A percentile compares a stretch with the other conserved stretches of the same genome.
Evolutionary conservation across 371 early-diverging fungal species (phyloP).

Genomic region (Mucor plumbeus): DNA sequence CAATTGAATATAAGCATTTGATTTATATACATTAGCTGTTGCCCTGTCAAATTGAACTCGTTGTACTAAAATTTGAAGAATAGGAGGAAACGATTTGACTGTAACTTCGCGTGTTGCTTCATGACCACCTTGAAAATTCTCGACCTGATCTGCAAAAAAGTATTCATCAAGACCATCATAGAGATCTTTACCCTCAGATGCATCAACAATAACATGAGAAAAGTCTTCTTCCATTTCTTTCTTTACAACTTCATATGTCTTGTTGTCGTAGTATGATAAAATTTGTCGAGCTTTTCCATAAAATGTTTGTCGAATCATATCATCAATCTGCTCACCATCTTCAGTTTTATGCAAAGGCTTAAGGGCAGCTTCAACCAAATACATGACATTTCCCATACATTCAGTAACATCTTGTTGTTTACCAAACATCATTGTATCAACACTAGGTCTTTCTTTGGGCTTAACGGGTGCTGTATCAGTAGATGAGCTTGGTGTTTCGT

Average conservation of each 20-base stretch:
- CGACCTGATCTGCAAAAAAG: conserved; percentile 58
- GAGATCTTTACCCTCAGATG: conserved; percentile 58
- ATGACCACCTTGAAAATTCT: conserved; percentile 55
- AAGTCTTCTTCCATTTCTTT: conserved; percentile 67
- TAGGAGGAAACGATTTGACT: conserved; percentile 60
- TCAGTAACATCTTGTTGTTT: conserved; percentile 76
- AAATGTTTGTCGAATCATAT: conserved; percentile 59
- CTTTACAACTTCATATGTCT: conserved; percentile 38
- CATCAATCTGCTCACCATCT: conserved; percentile 44
- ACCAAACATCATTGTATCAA: conserved; percentile 61
- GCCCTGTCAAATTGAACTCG: conserved; percentile 31
- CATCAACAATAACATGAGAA: conserved; percentile 67
- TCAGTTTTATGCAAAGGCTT: conserved; percentile 41
- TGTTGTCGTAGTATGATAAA: conserved; percentile 53
- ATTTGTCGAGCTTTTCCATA: conserved; percentile 70
- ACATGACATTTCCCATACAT: conserved; percentile 77
- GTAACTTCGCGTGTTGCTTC: conserved; percentile 61
- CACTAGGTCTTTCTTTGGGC: conserved; percentile 31
- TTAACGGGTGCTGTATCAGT: not conserved
- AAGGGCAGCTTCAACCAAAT: conserved; percentile 62
- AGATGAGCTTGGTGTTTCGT: not conserved
- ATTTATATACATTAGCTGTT: conserved; percentile 65
- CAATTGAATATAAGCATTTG: conserved; percentile 65
- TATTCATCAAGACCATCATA: conserved; percentile 69
- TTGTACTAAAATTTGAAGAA: conserved; percentile 68